Evolutionary conservation across 148 eudicot species (phyloP).

Genomic region (Gaultheria prostrata): DNA sequence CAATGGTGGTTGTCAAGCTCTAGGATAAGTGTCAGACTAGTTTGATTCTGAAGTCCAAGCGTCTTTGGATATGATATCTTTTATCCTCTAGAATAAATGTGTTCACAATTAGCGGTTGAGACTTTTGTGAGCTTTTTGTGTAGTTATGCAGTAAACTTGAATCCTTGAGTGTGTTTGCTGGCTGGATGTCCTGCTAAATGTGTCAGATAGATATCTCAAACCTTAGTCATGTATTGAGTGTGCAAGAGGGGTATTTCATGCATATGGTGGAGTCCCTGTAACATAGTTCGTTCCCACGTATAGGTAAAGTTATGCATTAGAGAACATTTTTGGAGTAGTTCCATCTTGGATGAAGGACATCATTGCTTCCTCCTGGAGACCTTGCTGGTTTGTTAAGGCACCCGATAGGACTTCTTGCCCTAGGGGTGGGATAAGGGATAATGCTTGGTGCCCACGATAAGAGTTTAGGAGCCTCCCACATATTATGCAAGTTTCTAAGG

Average conservation of each 20-base stretch:
- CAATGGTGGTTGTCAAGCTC: not conserved
- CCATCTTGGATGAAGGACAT: not conserved
- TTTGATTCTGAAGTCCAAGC: not conserved
- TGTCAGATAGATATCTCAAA: not conserved
- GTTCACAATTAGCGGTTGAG: not conserved
- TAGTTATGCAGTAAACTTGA: not conserved
- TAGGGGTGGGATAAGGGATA: not conserved
- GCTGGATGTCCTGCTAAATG: not conserved
- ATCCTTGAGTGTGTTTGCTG: not conserved
- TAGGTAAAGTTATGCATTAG: not conserved
- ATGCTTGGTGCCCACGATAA: constrained; percentile 1
- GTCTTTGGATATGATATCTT: not conserved
- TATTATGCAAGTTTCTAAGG: not conserved
- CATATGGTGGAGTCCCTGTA: not conserved
- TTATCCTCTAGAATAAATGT: not conserved
- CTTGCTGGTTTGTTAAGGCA: not conserved
- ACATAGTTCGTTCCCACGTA: not conserved
- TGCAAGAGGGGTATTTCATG: not conserved
- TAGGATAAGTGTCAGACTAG: not conserved
- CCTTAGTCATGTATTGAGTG: not conserved
- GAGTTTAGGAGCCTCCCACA: constrained; percentile 1
- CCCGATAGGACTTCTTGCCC: not conserved
- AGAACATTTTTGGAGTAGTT: not conserved
- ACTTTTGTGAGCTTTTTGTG: not conserved
- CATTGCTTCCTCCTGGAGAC: not conserved